phyloP scores from a whole-genome alignment of 2,329 filamentous ascomycete species.

The Fonsecaea multimorphosa region DNA sequence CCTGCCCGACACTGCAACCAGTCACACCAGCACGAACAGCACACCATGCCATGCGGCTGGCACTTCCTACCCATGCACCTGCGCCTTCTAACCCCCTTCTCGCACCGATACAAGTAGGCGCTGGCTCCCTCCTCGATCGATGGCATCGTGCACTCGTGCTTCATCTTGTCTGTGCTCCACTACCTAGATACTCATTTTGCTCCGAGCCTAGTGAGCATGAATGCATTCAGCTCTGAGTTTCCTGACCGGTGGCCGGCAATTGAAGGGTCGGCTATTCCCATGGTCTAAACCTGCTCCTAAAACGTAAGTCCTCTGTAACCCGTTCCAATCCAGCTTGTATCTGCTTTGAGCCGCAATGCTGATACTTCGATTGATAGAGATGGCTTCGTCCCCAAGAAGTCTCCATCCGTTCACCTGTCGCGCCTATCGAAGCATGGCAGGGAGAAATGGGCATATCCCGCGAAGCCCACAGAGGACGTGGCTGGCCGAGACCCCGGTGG shows the following conservation, averaged over 20 bases:
- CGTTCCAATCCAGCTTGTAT: neutral
- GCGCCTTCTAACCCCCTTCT: neutral
- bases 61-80: neutral
- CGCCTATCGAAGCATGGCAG: neutral
- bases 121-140: neutral
- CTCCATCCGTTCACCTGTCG: neutral
- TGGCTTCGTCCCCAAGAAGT: neutral
- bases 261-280: slow-evolving; percentile 9
- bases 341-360: neutral
- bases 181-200: neutral
- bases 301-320: neutral
- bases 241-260: slow-evolving; percentile 1
- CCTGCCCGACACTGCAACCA: neutral
- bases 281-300: neutral
- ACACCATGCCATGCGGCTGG: neutral
- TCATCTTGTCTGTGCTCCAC: neutral
- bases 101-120: neutral
- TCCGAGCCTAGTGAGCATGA: neutral
- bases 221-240: slow-evolving; percentile 12
- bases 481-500: neutral
- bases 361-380: neutral
- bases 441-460: neutral
- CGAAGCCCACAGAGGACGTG: neutral
- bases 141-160: neutral
- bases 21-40: neutral